A percentile compares a stretch with the other conserved stretches of the same genome.
These are phyloP conservation scores for Linum usitatissimum DNA, from an alignment of 345 rosid genomes.

Conservation along the genomic window DNA sequence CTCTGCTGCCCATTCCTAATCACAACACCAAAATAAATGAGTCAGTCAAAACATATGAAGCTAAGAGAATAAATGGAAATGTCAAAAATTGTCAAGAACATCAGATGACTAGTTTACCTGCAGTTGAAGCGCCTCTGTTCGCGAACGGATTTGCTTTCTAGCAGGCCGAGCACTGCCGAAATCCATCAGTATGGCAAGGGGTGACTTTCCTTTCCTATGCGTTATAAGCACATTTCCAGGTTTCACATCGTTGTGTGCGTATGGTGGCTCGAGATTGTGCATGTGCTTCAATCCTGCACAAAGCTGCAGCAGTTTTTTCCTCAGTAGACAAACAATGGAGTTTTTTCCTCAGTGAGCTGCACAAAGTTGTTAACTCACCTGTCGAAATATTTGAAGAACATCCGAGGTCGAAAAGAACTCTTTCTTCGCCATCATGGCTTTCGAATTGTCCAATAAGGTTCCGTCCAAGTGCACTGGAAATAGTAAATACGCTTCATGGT, in stretches of 20 bases:
- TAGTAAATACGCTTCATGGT: constrained; percentile 87
- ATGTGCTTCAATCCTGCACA: constrained; percentile 96
- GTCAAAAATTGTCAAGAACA: not conserved
- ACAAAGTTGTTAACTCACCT: constrained; percentile 43
- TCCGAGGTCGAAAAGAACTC: constrained; percentile 74
- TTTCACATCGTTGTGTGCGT: constrained; percentile 98
- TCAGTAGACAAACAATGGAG: constrained; percentile 7
- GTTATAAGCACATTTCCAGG: constrained; percentile 85
- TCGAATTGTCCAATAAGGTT: constrained; percentile 73
- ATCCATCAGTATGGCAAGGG: constrained; percentile 91
- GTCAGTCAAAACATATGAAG: not conserved
- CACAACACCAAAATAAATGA: constrained; percentile 6
- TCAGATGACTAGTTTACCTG: constrained; percentile 41
- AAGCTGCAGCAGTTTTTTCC: constrained; percentile 43
- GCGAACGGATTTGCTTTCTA: constrained; percentile 75
- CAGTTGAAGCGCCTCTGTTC: constrained; percentile 81
- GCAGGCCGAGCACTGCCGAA: constrained; percentile 92
- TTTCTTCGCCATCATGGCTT: constrained; percentile 71
- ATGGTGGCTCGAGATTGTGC: constrained; percentile 87
- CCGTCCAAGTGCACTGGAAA: constrained; percentile 99
- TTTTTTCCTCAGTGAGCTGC: no score
- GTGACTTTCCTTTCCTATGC: constrained; percentile 68
- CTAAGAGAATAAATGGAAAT: not conserved
- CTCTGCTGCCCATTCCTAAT: constrained; percentile 93
- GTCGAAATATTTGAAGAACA: constrained; percentile 84